Conservation (phyloP, 495 filamentous ascomycete genomes). For the Hypomontagnella monticulosa region DNA sequence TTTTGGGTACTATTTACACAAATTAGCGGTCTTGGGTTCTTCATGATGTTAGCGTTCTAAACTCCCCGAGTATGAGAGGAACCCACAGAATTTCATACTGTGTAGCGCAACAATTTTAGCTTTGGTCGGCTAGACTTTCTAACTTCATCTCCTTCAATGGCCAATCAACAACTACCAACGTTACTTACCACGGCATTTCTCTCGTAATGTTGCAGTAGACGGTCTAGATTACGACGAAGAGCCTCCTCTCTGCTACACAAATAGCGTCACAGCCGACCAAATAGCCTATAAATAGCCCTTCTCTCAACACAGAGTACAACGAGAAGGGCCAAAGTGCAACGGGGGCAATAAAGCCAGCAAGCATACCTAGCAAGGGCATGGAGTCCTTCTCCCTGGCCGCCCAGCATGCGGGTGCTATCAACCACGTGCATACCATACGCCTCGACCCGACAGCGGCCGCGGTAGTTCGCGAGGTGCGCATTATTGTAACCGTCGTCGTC, state of each 20-base stretch:
- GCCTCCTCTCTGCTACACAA: background rate
- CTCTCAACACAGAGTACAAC: background rate
- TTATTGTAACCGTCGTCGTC: slow-evolving; percentile 76
- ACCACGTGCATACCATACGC: slow-evolving; percentile 43
- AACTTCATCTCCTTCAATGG: slow-evolving; percentile 6
- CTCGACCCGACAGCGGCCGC: slow-evolving; percentile 45
- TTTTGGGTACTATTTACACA: no score
- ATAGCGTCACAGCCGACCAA: background rate
- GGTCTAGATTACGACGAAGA: background rate
- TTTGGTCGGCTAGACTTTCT: background rate
- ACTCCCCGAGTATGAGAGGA: background rate
- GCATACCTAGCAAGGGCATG: slow-evolving; percentile 21
- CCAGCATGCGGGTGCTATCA: slow-evolving; percentile 41
- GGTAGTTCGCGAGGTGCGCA: slow-evolving; percentile 73
- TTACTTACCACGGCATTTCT: background rate
- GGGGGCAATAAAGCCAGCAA: background rate
- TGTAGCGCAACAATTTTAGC: slow-evolving; percentile 4
- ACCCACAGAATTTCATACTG: slow-evolving; percentile 19
- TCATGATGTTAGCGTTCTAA: slow-evolving; percentile 1
- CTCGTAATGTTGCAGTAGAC: background rate
- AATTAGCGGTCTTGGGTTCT: no score
- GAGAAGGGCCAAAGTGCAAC: background rate
- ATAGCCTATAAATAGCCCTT: background rate
- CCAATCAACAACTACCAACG: slow-evolving; percentile 6
- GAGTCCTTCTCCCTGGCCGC: slow-evolving; percentile 46